Evolutionary conservation across 2,329 filamentous ascomycete species (phyloP).

Genomic region (Colletotrichum sp.): DNA sequence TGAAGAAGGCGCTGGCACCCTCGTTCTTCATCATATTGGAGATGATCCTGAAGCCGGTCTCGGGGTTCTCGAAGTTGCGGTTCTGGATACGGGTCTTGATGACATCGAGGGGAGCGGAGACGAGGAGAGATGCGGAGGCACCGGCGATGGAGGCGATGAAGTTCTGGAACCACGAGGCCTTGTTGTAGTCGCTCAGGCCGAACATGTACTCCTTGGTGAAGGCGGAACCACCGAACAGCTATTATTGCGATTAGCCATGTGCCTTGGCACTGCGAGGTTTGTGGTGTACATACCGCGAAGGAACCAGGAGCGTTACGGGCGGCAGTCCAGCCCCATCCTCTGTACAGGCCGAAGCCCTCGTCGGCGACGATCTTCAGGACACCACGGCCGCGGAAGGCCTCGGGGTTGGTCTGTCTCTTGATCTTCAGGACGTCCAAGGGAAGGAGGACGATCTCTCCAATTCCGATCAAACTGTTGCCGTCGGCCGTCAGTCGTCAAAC

Average conservation of each 20-base stretch:
- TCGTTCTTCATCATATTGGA: constrained; percentile 93
- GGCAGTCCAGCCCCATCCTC: constrained; percentile 97
- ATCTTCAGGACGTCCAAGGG: constrained; percentile 98
- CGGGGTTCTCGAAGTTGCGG: constrained; percentile 97
- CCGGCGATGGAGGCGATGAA: constrained; percentile 95
- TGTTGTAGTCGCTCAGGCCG: constrained; percentile 91
- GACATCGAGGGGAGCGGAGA: constrained; percentile 95
- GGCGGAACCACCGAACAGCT: constrained; percentile 96
- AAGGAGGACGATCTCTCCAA: constrained; percentile 94
- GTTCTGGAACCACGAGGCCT: constrained; percentile 92
- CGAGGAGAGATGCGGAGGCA: constrained; percentile 91
- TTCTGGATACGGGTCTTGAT: constrained; percentile 99
- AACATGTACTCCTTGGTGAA: constrained; percentile 98
- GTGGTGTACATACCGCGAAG: constrained; percentile 74
- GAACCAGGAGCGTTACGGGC: constrained; percentile 96
- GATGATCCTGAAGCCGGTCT: constrained; percentile 90
- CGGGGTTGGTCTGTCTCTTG: constrained; percentile 98
- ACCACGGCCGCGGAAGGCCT: constrained; percentile 94
- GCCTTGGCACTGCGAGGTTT: neutral
- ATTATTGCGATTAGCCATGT: constrained; percentile 4
- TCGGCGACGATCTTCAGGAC: constrained; percentile 88
- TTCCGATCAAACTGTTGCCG: constrained; percentile 79
- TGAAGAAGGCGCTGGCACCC: constrained; percentile 89
- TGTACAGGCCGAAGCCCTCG: constrained; percentile 94
- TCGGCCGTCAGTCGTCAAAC: neutral